A percentile compares a stretch with the other conserved stretches of the same genome.
phyloP scores from a whole-genome alignment of 257 asterid species.

The Paulownia fortunei region DNA sequence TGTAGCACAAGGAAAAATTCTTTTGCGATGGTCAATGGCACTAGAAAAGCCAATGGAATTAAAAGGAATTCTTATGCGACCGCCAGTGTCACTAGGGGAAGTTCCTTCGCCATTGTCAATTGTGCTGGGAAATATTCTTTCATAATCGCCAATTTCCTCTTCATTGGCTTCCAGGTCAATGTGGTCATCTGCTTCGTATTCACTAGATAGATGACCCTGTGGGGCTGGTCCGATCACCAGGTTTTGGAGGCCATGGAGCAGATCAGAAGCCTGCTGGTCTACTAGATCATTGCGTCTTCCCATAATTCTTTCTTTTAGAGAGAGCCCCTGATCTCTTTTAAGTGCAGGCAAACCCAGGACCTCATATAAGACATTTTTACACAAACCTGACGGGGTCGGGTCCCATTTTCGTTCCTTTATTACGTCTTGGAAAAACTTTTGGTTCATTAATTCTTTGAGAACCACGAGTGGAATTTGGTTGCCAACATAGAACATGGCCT shows the following conservation, averaged over 20 bases:
- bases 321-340: not conserved
- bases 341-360: not conserved
- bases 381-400: not conserved
- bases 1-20: not conserved
- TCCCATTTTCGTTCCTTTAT: not conserved
- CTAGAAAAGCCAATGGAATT: not conserved
- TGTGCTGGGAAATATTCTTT: not conserved
- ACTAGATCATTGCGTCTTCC: not conserved
- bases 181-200: not conserved
- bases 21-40: not conserved
- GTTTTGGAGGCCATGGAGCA: constrained; percentile 36
- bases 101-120: not conserved
- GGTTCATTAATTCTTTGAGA: constrained; percentile 21
- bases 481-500: constrained; percentile 28
- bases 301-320: not conserved
- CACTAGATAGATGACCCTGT: too few relatives aligned
- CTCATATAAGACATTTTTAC: not conserved
- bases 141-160: not conserved
- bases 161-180: constrained; percentile 27
- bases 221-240: constrained; percentile 21
- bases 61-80: not conserved
- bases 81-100: not conserved
- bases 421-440: not conserved
- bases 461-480: constrained; percentile 29
- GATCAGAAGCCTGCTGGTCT: constrained; percentile 25